Evolutionary conservation across 768 basidiomycete genomes (phyloP).

Genomic region (Tulasnella sp.): DNA sequence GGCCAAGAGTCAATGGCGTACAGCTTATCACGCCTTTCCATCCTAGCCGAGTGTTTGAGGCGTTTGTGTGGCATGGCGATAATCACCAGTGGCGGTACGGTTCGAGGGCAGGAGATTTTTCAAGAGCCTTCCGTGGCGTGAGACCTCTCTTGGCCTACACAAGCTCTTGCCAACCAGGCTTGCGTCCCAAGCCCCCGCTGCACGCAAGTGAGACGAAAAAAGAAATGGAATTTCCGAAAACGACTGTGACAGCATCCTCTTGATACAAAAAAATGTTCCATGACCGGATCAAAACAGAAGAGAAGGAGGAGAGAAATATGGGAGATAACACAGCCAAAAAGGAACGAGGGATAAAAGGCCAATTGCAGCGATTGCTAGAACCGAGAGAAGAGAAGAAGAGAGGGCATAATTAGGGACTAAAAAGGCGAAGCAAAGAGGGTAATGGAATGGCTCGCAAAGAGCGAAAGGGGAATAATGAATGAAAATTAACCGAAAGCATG

Average conservation of each 20-base stretch:
- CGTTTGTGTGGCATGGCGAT: slow-evolving; percentile 13
- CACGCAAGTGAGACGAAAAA: not conserved
- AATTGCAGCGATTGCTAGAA: not conserved
- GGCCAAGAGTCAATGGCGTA: not conserved
- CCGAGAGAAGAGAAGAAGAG: not conserved
- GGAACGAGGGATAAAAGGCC: not conserved
- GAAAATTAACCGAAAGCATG: not conserved
- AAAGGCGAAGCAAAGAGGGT: not conserved
- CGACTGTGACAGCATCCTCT: not conserved
- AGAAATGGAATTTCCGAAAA: not conserved
- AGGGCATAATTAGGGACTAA: slow-evolving; percentile 3
- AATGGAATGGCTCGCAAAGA: not conserved
- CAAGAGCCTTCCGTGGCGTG: not conserved
- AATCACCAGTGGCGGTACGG: not conserved
- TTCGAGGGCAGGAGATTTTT: not conserved
- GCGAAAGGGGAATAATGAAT: not conserved
- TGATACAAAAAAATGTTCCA: slow-evolving; percentile 1
- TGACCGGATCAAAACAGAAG: not conserved
- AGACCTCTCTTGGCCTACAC: not conserved
- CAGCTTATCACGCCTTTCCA: not conserved
- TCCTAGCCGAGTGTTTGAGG: not conserved
- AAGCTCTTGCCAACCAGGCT: not conserved
- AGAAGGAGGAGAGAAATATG: not conserved
- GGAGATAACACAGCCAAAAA: not conserved
- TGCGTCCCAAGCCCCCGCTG: not conserved